Evolutionary conservation across 768 basidiomycete species (phyloP).

Genomic region (Mycena latifolia): DNA sequence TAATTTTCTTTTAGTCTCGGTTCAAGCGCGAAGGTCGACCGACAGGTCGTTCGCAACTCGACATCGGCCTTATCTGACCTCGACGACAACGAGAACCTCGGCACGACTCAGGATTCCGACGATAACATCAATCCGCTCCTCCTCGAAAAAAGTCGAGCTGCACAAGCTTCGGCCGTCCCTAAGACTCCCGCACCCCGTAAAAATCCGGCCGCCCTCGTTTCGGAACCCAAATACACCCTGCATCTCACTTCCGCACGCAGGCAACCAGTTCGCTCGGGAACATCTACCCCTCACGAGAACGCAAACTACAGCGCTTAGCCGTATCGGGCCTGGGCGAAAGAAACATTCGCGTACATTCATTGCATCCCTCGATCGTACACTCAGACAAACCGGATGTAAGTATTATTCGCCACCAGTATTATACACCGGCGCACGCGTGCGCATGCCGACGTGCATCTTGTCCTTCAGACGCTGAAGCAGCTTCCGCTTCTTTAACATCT

Average conservation of each 20-base stretch:
- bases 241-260: conserved; percentile 8
- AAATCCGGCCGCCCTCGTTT: conserved; percentile 3
- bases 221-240: conserved; percentile 12
- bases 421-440: no score
- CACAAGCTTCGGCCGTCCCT: not conserved
- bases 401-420: no score
- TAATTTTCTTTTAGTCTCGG: not conserved
- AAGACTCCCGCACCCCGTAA: not conserved
- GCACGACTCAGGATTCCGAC: not conserved
- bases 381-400: no score
- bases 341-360: no score
- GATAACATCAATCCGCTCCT: not conserved
- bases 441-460: no score
- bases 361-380: no score
- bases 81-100: not conserved
- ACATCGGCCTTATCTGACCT: conserved; percentile 7
- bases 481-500: no score
- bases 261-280: conserved; percentile 4
- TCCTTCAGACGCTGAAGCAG: no score
- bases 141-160: not conserved
- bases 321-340: no score
- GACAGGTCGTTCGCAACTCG: conserved; percentile 10
- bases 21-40: conserved; percentile 11
- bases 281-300: no score
- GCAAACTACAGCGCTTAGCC: no score